A percentile compares a stretch with the other conserved stretches of the same genome.
These are phyloP conservation scores for Ulota crispa DNA, from an alignment of 225 moss, liverwort and hornwort species.

Conservation along the genomic window DNA sequence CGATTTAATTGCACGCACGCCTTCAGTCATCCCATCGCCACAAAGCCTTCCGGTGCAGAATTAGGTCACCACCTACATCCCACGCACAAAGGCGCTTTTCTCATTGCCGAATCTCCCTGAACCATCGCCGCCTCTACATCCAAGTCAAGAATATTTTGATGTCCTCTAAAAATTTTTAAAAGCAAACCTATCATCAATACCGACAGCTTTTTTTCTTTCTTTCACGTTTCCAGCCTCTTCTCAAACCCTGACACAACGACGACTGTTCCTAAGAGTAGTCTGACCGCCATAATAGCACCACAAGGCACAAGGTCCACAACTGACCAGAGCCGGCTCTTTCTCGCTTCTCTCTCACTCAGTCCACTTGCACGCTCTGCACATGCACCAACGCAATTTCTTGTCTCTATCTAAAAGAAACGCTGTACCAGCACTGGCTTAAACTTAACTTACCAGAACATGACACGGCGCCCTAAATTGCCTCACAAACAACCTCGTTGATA, in stretches of 20 bases:
- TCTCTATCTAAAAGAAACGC: not conserved
- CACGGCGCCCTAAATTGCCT: slow-evolving; percentile 8
- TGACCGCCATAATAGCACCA: not conserved
- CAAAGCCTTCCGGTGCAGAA: not conserved
- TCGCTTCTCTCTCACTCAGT: not conserved
- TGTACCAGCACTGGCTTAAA: not conserved
- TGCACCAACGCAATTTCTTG: not conserved
- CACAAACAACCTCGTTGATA: not conserved
- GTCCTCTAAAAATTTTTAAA: not conserved
- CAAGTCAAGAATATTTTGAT: slow-evolving; percentile 1
- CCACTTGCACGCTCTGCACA: slow-evolving; percentile 5
- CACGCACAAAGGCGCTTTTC: not conserved
- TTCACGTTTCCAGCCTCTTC: not conserved
- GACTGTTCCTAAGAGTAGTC: not conserved
- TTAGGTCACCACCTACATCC: slow-evolving; percentile 9
- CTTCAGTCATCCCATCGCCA: not conserved
- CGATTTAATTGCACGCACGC: not conserved
- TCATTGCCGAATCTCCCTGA: not conserved
- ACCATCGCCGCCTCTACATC: not conserved
- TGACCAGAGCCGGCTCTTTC: slow-evolving; percentile 1
- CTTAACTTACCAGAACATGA: not conserved
- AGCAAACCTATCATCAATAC: slow-evolving; percentile 4
- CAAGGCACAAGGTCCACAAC: not conserved
- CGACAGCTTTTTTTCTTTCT: slow-evolving; percentile 16
- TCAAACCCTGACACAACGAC: slow-evolving; percentile 15